A percentile compares a stretch with the other conserved stretches of the same genome.
These are phyloP conservation scores for Boletus vermiculosoides DNA, from an alignment of 768 basidiomycete species.

Conservation along the genomic window DNA sequence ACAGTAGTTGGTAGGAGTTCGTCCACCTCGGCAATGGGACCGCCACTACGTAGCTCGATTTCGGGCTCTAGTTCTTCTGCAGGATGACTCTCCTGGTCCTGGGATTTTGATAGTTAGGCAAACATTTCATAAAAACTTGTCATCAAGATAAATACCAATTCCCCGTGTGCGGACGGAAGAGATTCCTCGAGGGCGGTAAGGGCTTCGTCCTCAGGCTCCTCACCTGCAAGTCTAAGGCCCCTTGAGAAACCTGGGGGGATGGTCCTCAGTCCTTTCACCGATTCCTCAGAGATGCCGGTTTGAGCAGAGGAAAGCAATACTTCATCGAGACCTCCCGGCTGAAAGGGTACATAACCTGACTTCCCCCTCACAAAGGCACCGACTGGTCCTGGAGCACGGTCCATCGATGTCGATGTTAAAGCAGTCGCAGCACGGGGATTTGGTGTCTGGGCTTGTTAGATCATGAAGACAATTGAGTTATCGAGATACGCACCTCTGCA, in stretches of 20 bases:
- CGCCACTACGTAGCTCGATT: conserved; percentile 12
- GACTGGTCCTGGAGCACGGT: conserved; percentile 77
- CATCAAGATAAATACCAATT: conserved; percentile 14
- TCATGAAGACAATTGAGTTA: conserved; percentile 1
- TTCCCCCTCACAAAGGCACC: conserved; percentile 91
- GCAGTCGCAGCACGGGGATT: conserved; percentile 61
- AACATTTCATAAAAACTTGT: conserved; percentile 5
- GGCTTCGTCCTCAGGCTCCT: conserved; percentile 47
- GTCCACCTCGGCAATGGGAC: conserved; percentile 58
- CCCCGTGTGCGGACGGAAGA: conserved; percentile 4
- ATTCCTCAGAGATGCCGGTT: conserved; percentile 39
- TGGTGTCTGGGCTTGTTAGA: conserved; percentile 43
- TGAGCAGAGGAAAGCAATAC: conserved; percentile 36
- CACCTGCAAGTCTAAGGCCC: conserved; percentile 71
- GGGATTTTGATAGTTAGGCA: conserved; percentile 26
- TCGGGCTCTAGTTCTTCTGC: conserved; percentile 25
- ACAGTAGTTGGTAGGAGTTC: conserved; percentile 71
- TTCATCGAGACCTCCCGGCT: conserved; percentile 89
- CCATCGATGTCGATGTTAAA: conserved; percentile 80
- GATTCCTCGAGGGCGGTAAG: conserved; percentile 33
- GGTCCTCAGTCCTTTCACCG: conserved; percentile 48
- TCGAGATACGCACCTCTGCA: conserved; percentile 57
- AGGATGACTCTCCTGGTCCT: conserved; percentile 23
- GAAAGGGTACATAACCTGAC: conserved; percentile 89
- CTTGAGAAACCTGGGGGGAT: conserved; percentile 82